These are phyloP conservation scores for Penicillium concentricum DNA, from an alignment of 2,329 filamentous ascomycete genomes.

Conservation along the genomic window DNA sequence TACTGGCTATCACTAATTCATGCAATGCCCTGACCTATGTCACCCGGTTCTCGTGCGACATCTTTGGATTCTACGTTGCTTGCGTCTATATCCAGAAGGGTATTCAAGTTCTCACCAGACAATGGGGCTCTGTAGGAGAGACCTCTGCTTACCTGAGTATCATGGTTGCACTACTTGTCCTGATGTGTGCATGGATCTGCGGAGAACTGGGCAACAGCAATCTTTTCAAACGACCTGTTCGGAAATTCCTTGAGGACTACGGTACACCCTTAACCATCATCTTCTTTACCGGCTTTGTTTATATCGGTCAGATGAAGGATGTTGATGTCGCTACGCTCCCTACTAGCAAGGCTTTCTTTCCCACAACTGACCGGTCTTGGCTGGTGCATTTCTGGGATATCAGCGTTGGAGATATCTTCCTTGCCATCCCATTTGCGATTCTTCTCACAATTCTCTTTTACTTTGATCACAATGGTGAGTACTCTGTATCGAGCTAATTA, in stretches of 20 bases:
- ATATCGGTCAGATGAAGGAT: slow-evolving; percentile 76
- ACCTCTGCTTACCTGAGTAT: slow-evolving; percentile 74
- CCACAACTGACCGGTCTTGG: slow-evolving; percentile 72
- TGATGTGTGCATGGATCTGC: slow-evolving; percentile 72
- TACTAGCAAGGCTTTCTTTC: slow-evolving; percentile 73
- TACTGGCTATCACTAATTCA: slow-evolving; percentile 78
- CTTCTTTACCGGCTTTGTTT: slow-evolving; percentile 88
- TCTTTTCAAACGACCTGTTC: slow-evolving; percentile 71
- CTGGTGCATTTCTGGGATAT: slow-evolving; percentile 81
- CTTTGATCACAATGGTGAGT: slow-evolving; percentile 80
- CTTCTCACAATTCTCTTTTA: slow-evolving; percentile 82
- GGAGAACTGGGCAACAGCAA: slow-evolving; percentile 68
- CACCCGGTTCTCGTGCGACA: slow-evolving; percentile 87
- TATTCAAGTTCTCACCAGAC: slow-evolving; percentile 76
- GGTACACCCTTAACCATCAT: slow-evolving; percentile 78
- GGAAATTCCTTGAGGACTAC: slow-evolving; percentile 86
- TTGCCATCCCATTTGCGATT: slow-evolving; percentile 82
- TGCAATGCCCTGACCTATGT: slow-evolving; percentile 89
- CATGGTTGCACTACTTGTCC: slow-evolving; percentile 71
- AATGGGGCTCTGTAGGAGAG: slow-evolving; percentile 62
- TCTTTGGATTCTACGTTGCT: slow-evolving; percentile 90
- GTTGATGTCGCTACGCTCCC: slow-evolving; percentile 71
- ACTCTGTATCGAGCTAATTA: not conserved
- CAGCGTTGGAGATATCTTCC: slow-evolving; percentile 68
- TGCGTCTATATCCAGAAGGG: slow-evolving; percentile 91